These are phyloP conservation scores for Calocera cornea DNA, from an alignment of 768 basidiomycete genomes.

Conservation along the genomic window DNA sequence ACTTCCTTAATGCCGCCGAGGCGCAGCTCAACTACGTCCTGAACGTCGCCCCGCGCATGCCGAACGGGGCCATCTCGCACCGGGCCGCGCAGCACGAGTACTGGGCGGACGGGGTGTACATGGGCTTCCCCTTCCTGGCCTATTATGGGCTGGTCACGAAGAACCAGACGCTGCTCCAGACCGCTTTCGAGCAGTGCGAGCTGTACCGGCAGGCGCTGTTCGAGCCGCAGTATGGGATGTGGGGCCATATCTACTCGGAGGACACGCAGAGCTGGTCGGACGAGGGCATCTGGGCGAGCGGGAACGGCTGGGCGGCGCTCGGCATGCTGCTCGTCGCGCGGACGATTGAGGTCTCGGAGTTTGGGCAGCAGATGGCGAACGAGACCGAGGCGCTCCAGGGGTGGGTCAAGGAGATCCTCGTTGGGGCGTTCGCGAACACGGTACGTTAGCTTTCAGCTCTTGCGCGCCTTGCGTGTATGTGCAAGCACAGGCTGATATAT, in stretches of 20 bases:
- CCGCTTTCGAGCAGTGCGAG: constrained; percentile 30
- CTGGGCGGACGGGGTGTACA: constrained; percentile 31
- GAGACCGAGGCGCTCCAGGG: constrained; percentile 22
- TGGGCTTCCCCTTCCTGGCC: constrained; percentile 35
- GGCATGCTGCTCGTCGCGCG: constrained; percentile 31
- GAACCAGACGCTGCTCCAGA: constrained; percentile 29
- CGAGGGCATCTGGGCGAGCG: constrained; percentile 28
- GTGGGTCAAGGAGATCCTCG: constrained; percentile 29
- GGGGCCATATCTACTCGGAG: constrained; percentile 28
- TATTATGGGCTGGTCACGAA: constrained; percentile 27
- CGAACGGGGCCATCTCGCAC: constrained; percentile 32
- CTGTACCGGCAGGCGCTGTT: constrained; percentile 30
- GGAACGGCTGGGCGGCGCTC: constrained; percentile 32
- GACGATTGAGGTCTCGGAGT: constrained; percentile 26
- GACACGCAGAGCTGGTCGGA: constrained; percentile 12
- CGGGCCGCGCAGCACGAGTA: constrained; percentile 25
- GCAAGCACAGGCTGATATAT: too few relatives aligned
- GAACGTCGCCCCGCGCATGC: constrained; percentile 22
- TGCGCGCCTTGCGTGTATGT: too few relatives aligned
- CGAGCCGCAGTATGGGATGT: constrained; percentile 21
- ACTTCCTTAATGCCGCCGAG: constrained; percentile 18
- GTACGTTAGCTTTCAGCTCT: constrained; percentile 14
- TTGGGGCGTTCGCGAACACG: constrained; percentile 19
- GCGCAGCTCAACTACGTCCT: constrained; percentile 20
- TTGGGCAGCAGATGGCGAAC: constrained; percentile 19